Conservation (phyloP, 441 rosid species). For the Raphanus hybrid region DNA sequence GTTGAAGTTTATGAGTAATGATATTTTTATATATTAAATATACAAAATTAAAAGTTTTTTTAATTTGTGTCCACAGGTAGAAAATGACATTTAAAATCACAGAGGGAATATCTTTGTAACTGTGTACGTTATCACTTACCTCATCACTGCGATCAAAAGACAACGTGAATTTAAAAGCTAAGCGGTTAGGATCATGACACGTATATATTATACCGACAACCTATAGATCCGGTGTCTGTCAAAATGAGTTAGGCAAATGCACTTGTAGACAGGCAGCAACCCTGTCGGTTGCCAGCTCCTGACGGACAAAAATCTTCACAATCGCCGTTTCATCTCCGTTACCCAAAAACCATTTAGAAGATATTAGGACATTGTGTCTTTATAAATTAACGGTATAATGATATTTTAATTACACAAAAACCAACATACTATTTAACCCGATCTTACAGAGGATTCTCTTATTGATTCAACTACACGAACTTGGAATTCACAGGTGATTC, state of each 20-base stretch:
- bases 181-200: slow-evolving; percentile 42
- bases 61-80: no score
- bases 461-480: no score
- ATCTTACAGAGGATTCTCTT: no score
- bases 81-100: no score
- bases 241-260: slow-evolving; percentile 43
- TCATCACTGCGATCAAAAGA: slow-evolving; percentile 17
- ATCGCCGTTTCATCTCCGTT: slow-evolving; percentile 21
- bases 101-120: neutral
- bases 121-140: slow-evolving; percentile 1
- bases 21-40: no score
- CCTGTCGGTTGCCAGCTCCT: slow-evolving; percentile 87
- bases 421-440: no score
- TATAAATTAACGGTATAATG: neutral
- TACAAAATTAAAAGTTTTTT: no score
- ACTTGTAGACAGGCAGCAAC: slow-evolving; percentile 56
- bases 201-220: slow-evolving; percentile 51
- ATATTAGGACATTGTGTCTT: neutral
- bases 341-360: neutral
- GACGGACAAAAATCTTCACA: slow-evolving; percentile 52
- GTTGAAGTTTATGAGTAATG: no score
- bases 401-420: no score
- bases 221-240: slow-evolving; percentile 52
- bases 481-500: no score
- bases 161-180: slow-evolving; percentile 22